Evolutionary conservation across 78 protist genomes (phyloP).

Genomic region (Paulinella micropora): DNA sequence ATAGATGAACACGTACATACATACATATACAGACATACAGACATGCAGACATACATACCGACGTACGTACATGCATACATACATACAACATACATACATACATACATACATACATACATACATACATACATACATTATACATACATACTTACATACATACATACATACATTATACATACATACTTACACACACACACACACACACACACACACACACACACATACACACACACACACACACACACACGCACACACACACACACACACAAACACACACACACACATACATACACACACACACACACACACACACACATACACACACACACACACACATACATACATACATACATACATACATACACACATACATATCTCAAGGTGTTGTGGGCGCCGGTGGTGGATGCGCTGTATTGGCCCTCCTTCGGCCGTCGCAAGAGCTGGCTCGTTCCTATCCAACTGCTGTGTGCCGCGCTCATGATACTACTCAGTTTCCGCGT

Average conservation of each 20-base stretch:
- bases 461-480: no score
- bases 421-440: not conserved
- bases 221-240: not conserved
- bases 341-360: not conserved
- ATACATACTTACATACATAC: not conserved
- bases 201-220: no score
- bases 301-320: no score
- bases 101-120: not conserved
- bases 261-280: not conserved
- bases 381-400: not conserved
- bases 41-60: not conserved
- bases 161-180: not conserved
- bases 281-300: no score
- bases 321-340: not conserved
- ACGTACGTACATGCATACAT: not conserved
- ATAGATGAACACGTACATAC: not conserved
- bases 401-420: not conserved
- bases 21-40: not conserved
- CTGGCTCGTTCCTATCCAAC: not conserved
- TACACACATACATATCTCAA: not conserved
- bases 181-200: no score
- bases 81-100: not conserved
- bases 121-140: not conserved
- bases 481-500: no score
- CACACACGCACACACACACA: not conserved